Conservation (phyloP, 257 asterid species). For the Rubia yunnanensis region DNA sequence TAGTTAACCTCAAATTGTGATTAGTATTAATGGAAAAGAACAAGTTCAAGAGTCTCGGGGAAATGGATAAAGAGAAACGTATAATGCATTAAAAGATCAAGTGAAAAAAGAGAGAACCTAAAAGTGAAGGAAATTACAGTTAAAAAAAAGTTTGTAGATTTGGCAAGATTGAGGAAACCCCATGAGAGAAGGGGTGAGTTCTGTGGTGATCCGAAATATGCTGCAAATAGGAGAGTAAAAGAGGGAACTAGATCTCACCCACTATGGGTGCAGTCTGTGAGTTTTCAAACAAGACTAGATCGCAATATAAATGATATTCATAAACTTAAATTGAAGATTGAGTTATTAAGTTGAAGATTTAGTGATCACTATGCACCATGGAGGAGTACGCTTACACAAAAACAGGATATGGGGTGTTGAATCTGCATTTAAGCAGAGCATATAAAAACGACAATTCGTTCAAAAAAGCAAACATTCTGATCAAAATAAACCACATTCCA, state of each 20-base stretch:
- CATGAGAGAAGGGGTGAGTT: constrained; percentile 14
- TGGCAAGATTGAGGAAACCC: constrained; percentile 4
- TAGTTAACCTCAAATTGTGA: neutral
- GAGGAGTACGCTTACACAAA: too few relatives aligned
- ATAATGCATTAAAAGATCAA: neutral
- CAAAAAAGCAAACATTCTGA: neutral
- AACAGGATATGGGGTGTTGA: neutral
- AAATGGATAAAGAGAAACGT: neutral
- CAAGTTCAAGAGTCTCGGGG: neutral
- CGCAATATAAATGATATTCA: too few relatives aligned
- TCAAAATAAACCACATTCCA: neutral
- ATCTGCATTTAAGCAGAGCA: neutral
- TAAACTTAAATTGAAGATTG: too few relatives aligned
- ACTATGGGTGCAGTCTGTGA: too few relatives aligned
- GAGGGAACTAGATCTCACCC: neutral
- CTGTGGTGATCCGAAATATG: constrained; percentile 36
- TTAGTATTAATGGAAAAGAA: too few relatives aligned
- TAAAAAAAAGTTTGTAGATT: neutral
- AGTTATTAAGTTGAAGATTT: too few relatives aligned
- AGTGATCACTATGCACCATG: too few relatives aligned
- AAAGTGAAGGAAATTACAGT: neutral
- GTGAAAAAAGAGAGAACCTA: neutral
- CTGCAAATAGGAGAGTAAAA: neutral
- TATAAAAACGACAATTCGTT: neutral
- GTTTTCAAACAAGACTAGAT: too few relatives aligned